Percentiles rank a stretch among this genome's conserved stretches.
phyloP scores from a whole-genome alignment of 2,329 filamentous ascomycete genomes.

The Fusarium incarnatum region DNA sequence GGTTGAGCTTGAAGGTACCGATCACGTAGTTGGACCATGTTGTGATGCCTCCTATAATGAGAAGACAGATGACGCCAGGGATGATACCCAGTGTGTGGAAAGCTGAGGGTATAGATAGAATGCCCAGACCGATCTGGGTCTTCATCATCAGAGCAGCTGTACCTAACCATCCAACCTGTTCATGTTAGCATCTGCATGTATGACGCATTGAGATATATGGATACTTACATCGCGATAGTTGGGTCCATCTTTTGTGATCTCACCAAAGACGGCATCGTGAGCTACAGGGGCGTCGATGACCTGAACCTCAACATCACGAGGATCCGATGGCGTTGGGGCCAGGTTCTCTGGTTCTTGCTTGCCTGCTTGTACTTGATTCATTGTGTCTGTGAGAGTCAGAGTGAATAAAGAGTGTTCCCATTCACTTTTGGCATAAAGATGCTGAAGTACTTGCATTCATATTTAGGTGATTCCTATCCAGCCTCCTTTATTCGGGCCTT shows the following conservation, averaged over 20 bases:
- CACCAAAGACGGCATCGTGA: constrained; percentile 42
- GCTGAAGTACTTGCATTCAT: background rate
- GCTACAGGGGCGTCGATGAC: constrained; percentile 32
- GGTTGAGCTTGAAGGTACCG: constrained; percentile 62
- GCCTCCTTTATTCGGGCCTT: constrained; percentile 2
- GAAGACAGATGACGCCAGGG: constrained; percentile 58
- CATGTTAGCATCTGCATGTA: background rate
- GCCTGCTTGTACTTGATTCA: constrained; percentile 3
- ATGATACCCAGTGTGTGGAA: constrained; percentile 60
- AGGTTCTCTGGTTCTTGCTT: constrained; percentile 4
- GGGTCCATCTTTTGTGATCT: constrained; percentile 44
- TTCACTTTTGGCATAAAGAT: background rate
- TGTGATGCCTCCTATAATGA: constrained; percentile 56
- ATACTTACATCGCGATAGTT: constrained; percentile 46
- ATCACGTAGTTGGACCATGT: constrained; percentile 63
- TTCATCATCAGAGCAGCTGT: constrained; percentile 61
- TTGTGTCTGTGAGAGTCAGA: background rate
- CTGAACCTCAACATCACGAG: constrained; percentile 5
- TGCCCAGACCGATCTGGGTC: constrained; percentile 58
- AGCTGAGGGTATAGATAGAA: constrained; percentile 60
- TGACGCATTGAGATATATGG: background rate
- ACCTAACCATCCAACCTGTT: constrained; percentile 57
- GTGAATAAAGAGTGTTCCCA: background rate
- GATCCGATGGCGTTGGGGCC: background rate
- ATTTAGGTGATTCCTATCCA: background rate